Conservation (phyloP, 2,329 filamentous ascomycete genomes). For the Aspergillus sp. region DNA sequence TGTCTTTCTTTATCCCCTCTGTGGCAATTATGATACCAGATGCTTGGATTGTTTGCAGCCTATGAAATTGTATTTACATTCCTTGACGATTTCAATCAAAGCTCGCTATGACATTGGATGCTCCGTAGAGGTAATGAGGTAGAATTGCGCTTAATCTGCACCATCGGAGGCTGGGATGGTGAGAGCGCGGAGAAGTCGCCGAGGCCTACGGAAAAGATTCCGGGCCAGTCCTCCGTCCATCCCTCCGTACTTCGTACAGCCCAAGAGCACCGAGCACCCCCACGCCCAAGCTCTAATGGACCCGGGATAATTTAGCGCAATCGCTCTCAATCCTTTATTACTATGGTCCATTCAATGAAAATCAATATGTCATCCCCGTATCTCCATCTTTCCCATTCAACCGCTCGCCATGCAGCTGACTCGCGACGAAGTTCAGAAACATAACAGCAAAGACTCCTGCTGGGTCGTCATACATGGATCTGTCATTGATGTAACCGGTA, state of each 20-base stretch:
- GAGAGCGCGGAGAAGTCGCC: not conserved
- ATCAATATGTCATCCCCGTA: no score
- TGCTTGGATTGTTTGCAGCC: slow-evolving; percentile 21
- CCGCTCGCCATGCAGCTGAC: slow-evolving; percentile 37
- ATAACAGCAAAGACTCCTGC: slow-evolving; percentile 49
- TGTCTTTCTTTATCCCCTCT: slow-evolving; percentile 6
- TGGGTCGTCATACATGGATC: slow-evolving; percentile 54
- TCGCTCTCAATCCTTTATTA: no score
- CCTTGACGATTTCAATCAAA: not conserved
- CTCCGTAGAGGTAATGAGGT: no score
- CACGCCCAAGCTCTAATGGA: not conserved
- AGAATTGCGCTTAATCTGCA: no score
- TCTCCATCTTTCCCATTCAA: not conserved
- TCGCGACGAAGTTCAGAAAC: slow-evolving; percentile 50
- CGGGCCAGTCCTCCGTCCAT: no score
- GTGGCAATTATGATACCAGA: slow-evolving; percentile 28
- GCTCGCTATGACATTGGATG: not conserved
- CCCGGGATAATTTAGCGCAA: no score
- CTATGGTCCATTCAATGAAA: no score
- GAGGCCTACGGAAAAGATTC: not conserved
- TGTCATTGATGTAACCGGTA: slow-evolving; percentile 51
- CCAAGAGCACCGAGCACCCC: not conserved
- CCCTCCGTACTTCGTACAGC: not conserved
- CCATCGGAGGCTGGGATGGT: no score
- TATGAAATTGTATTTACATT: slow-evolving; percentile 17